phyloP scores from a whole-genome alignment of 2,329 filamentous ascomycete genomes.

The Chaetothyriales sp. region DNA sequence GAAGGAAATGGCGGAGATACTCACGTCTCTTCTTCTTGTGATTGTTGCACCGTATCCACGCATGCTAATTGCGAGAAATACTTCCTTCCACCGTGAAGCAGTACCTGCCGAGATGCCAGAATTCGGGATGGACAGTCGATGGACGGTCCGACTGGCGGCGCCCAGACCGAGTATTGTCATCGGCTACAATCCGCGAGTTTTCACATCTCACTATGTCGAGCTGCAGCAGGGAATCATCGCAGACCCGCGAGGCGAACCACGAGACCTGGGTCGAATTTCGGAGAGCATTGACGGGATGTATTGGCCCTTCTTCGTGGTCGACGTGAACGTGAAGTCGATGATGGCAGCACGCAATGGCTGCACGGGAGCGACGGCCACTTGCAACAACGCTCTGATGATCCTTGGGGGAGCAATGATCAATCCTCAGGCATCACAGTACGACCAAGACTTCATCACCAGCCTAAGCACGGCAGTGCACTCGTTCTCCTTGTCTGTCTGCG shows the following conservation, averaged over 20 bases:
- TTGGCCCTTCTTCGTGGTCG: conserved; percentile 18
- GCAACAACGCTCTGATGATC: conserved; percentile 16
- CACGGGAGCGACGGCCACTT: conserved; percentile 12
- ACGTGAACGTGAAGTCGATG: conserved; percentile 12
- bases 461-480: conserved; percentile 13
- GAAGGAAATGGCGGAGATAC: conserved; percentile 7
- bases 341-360: conserved; percentile 10
- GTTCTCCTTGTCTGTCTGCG: conserved; percentile 16
- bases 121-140: conserved; percentile 9
- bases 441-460: conserved; percentile 7
- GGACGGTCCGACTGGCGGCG: conserved; percentile 11
- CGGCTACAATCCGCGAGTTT: conserved; percentile 9
- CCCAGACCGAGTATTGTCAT: conserved; percentile 12
- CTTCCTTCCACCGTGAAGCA: conserved; percentile 9
- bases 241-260: conserved; percentile 11
- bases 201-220: conserved; percentile 11
- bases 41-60: conserved; percentile 7
- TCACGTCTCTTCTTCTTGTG: conserved; percentile 8
- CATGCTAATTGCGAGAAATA: conserved; percentile 7
- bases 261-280: conserved; percentile 14
- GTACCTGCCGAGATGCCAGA: conserved; percentile 10
- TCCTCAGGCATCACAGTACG: conserved; percentile 2
- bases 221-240: conserved; percentile 17
- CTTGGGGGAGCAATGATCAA: conserved; percentile 11
- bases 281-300: conserved; percentile 12